Evolutionary conservation across 1,284 basidiomycete species (phyloP).

Genomic region (Heterobasidion irregulare): DNA sequence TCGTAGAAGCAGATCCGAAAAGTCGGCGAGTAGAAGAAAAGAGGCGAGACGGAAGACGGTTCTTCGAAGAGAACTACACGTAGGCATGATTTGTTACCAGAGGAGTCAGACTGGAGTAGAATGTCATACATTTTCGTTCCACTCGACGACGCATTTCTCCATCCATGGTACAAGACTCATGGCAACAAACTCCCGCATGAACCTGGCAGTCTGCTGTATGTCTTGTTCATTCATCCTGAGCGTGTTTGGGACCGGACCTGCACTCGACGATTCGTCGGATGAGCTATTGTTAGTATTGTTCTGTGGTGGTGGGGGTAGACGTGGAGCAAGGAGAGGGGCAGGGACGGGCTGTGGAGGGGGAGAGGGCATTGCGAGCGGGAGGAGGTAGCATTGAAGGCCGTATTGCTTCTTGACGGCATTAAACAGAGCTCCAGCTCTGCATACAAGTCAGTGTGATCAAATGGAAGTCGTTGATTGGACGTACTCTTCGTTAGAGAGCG

Average conservation of each 20-base stretch:
- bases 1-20: constrained; percentile 53
- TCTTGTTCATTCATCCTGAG: constrained; percentile 66
- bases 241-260: constrained; percentile 22
- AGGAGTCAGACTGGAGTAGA: constrained; percentile 1
- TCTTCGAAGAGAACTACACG: constrained; percentile 68
- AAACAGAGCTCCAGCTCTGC: constrained; percentile 63
- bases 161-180: constrained; percentile 95
- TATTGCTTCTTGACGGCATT: constrained; percentile 81
- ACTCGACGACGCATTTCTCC: constrained; percentile 89
- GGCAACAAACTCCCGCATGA: constrained; percentile 85
- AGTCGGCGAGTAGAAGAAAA: constrained; percentile 88
- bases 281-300: constrained; percentile 7
- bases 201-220: constrained; percentile 72
- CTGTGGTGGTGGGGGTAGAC: constrained; percentile 40
- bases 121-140: constrained; percentile 77
- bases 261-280: constrained; percentile 3
- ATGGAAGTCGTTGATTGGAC: constrained; percentile 19
- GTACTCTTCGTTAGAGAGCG: constrained; percentile 71
- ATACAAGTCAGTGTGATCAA: constrained; percentile 4
- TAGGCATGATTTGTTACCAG: background rate
- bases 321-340: constrained; percentile 54
- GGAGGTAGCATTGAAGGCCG: constrained; percentile 64
- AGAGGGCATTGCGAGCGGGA: constrained; percentile 51
- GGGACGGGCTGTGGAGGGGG: constrained; percentile 56
- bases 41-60: constrained; percentile 72